These are phyloP conservation scores for Dioscorea dumetorum DNA, from an alignment of 106 monocot genomes.

Conservation along the genomic window DNA sequence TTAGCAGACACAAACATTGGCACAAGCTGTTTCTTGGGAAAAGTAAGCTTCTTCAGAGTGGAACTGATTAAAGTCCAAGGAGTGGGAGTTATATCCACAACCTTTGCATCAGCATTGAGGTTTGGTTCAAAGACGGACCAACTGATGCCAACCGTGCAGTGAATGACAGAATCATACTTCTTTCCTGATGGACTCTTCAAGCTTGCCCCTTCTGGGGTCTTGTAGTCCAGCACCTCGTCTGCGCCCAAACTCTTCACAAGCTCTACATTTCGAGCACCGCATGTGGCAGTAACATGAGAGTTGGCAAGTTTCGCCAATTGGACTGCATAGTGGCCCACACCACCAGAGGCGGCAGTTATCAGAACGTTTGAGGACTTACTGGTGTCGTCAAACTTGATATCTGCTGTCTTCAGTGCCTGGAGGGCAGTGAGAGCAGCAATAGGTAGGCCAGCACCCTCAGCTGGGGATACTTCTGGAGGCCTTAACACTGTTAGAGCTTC, in stretches of 20 bases:
- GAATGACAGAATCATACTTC: slow-evolving; percentile 31
- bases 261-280: slow-evolving; percentile 31
- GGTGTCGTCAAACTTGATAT: slow-evolving; percentile 5
- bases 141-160: slow-evolving; percentile 21
- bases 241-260: slow-evolving; percentile 32
- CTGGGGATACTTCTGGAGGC: slow-evolving; percentile 21
- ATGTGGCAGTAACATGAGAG: slow-evolving; percentile 39
- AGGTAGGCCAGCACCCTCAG: slow-evolving; percentile 32
- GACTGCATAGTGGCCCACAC: slow-evolving; percentile 31
- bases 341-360: slow-evolving; percentile 52
- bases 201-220: slow-evolving; percentile 24
- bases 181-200: slow-evolving; percentile 32
- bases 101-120: slow-evolving; percentile 14
- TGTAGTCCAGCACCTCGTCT: slow-evolving; percentile 52
- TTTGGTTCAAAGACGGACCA: slow-evolving; percentile 28
- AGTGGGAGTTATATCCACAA: slow-evolving; percentile 18
- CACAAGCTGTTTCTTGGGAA: slow-evolving; percentile 23
- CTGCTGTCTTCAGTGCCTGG: slow-evolving; percentile 20
- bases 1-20: slow-evolving; percentile 8
- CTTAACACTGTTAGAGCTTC: slow-evolving; percentile 15
- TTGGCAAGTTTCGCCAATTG: slow-evolving; percentile 37
- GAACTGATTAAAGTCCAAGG: slow-evolving; percentile 2
- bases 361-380: slow-evolving; percentile 14
- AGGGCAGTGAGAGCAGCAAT: slow-evolving; percentile 33
- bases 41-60: slow-evolving; percentile 10